phyloP scores from a whole-genome alignment of 2,329 filamentous ascomycete genomes.

The Ophiocordyceps camponoti-leonardi region DNA sequence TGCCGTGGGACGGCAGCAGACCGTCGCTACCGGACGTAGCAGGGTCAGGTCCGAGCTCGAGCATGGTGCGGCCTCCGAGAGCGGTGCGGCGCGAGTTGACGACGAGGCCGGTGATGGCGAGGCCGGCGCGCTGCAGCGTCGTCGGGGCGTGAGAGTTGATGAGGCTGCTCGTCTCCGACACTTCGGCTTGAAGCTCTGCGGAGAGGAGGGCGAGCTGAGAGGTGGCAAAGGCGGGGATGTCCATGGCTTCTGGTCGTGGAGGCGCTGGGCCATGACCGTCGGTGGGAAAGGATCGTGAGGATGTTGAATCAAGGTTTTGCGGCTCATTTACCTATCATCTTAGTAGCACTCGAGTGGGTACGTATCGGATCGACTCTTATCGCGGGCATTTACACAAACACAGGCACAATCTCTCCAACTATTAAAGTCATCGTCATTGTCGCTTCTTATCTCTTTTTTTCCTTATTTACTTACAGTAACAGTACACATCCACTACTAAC shows the following conservation, averaged over 20 bases:
- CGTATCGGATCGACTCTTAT: no score
- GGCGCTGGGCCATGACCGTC: slow-evolving; percentile 12
- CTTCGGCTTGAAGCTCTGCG: slow-evolving; percentile 54
- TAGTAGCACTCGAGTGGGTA: no score
- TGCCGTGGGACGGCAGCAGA: slow-evolving; percentile 56
- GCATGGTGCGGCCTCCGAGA: slow-evolving; percentile 74
- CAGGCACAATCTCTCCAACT: no score
- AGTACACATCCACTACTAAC: no score
- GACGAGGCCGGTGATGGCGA: slow-evolving; percentile 61
- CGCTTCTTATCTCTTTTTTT: not conserved
- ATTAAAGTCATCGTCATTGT: no score
- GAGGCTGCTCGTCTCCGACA: slow-evolving; percentile 50
- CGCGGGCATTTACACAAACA: no score
- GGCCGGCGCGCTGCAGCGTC: slow-evolving; percentile 56
- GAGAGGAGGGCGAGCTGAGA: slow-evolving; percentile 56
- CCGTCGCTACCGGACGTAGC: slow-evolving; percentile 29
- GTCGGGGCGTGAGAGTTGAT: slow-evolving; percentile 51
- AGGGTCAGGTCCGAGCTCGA: slow-evolving; percentile 63
- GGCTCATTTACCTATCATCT: no score
- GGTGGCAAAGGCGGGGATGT: slow-evolving; percentile 51
- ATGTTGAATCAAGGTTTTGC: no score
- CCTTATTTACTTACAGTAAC: not conserved
- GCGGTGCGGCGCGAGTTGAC: slow-evolving; percentile 69
- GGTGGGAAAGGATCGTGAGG: no score
- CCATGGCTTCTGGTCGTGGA: slow-evolving; percentile 25